Conservation (phyloP, 1,284 basidiomycete species). For the Fomitopsis schrenkii region DNA sequence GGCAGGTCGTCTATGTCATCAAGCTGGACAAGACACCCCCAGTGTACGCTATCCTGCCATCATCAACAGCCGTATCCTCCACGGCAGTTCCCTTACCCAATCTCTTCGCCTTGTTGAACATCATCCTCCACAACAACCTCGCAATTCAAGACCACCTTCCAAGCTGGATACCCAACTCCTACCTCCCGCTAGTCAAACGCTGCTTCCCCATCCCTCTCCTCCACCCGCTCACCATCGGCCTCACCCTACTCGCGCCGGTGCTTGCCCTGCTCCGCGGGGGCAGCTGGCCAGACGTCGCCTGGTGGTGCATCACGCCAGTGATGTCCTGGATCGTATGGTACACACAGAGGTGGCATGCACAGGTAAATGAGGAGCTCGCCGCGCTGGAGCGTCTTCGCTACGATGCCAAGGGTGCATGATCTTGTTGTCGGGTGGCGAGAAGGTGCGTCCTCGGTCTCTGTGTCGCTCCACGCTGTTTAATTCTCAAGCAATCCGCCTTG, state of each 20-base stretch:
- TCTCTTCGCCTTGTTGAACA: conserved; percentile 18
- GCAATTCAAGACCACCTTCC: conserved; percentile 15
- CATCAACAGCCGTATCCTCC: not conserved
- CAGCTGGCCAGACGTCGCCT: conserved; percentile 18
- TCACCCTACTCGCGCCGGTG: conserved; percentile 14
- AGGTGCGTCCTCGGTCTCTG: too few species aligned
- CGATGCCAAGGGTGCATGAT: conserved; percentile 22
- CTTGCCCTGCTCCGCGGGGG: conserved; percentile 15
- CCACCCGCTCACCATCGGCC: conserved; percentile 13
- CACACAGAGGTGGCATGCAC: conserved; percentile 17
- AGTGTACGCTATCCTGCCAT: conserved; percentile 16
- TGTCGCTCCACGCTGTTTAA: not conserved
- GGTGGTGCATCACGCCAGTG: conserved; percentile 20
- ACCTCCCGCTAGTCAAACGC: conserved; percentile 3
- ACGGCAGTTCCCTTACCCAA: conserved; percentile 14
- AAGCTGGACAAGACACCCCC: conserved; percentile 19
- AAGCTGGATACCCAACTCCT: conserved; percentile 5
- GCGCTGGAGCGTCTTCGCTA: conserved; percentile 24
- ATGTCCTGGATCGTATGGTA: conserved; percentile 17
- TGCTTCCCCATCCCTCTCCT: conserved; percentile 10
- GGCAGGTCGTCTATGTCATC: conserved; percentile 22
- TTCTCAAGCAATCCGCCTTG: too few species aligned
- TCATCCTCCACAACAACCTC: conserved; percentile 14
- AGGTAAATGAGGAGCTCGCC: conserved; percentile 18
- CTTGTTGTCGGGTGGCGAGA: not conserved